Base-by-base conservation (phyloP, 1,284 basidiomycete species). In the Puccinia sorghi region DNA sequence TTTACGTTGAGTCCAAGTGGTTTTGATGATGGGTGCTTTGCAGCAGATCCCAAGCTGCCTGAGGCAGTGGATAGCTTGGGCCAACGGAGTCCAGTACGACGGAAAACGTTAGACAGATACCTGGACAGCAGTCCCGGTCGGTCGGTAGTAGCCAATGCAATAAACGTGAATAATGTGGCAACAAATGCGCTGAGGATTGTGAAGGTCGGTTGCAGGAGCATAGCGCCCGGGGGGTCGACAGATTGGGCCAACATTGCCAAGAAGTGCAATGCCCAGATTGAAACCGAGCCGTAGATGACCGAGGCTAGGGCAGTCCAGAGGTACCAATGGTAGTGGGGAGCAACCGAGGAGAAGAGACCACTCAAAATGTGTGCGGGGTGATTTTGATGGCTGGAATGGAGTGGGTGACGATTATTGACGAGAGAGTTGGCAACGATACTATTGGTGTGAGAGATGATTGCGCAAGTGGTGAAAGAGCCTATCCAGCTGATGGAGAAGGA, bases 401-500 rank as follows among this genome's bases (percentile, higher is more conserved):
- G 48, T 52, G 20, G 43, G 15, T 22, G 69, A 20, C 20, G 41
- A 48, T 39, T 46, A n/a, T 67, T 27, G 48, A 50, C 56, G 32
- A 41, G 22, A 32, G 48, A 32, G 15, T 27, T 69, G 63, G 46
- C 61, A 41, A 76, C 27, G 13, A 76, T 48, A 41, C 61, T 69
- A 64, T 76, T 76, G 50, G 64, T 64, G 64, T 75, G 72, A 20
- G 72, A 59, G 27, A 76, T 76, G 50, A 76, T 76, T 13, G 74
- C 63, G 27, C 48, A 76, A n/a, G 74, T 67, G 7, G 72, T 75
- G 61, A 63, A 75, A 37, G 72, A 59, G 12, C 72, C 72, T 46
- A 75, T 63, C 72, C 72, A 75, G 39, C 64, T 67, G 64, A 76
- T 76, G n/a, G 74, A 63, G 52, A 54, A 69, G 6, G 74, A 76